Evolutionary conservation across 2,329 filamentous ascomycete genomes (phyloP), one percentile per base, ranked within the genome.

Genomic region (Apiospora rasikravindrae): DNA sequence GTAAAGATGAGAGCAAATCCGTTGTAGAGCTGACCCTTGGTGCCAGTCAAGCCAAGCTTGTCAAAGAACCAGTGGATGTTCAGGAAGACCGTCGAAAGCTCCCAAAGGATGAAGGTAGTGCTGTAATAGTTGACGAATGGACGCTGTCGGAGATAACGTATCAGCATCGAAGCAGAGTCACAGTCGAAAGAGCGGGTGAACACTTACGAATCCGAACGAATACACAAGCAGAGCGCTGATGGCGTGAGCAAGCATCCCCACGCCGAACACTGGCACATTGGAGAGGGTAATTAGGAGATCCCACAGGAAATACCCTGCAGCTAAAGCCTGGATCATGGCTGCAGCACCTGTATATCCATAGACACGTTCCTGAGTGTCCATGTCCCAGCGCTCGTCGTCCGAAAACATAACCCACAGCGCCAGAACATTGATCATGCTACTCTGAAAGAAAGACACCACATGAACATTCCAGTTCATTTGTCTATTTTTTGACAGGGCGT

Each of bases 1-100:
- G 89, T 93, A 75, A 85, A 82, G 70, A 96, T 89, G 4, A 96
- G 89, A 71, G 89, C 78, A 73, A 95, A 86, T 76, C 94, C 94
- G 78, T 96, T 96, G 82, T 94, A 91, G 40, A 95, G 87, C 83
- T 96, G 94, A 33, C 90, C 82, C 70, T 86, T 87, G 26, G 91
- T 91, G 47, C 94, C 94, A 0, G 94, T 96, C 87, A 94, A 91
- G 78, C 90, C 88, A 73, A 96, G 85, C 85, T 97, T 97, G 83
- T 97, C 94, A 83, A 93, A 94, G 85, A 96, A 96, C 94, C 94
- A 97, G 85, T 97, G 94, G 80, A 96, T 89, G 80, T 97, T 97
- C 72, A 96, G 87, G 82, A 96, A 95, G 10, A 94, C 93, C 5
- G 92, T 93, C 37, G 93, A 95, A 51, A 97, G 88, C 82, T 97